Conservation (phyloP, 2,329 filamentous ascomycete genomes). For the Hypoxylon sp. region DNA sequence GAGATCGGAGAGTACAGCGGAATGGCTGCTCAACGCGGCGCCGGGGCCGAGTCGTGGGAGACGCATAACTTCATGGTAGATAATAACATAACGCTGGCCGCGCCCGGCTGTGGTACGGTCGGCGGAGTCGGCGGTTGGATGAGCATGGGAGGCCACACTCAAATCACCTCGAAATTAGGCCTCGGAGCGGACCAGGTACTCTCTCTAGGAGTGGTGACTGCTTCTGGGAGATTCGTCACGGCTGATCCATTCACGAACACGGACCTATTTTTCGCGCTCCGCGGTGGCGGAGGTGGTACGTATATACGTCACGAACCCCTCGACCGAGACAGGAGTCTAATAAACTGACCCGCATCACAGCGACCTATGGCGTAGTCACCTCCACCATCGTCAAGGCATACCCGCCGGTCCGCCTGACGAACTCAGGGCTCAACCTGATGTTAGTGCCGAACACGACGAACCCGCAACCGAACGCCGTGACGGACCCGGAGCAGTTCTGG, state of each 20-base stretch:
- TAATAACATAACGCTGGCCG: conserved; percentile 44
- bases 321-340: neutral
- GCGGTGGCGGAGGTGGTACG: conserved; percentile 58
- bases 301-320: neutral
- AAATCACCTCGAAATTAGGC: conserved; percentile 55
- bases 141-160: conserved; percentile 60
- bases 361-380: conserved; percentile 43
- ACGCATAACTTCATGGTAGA: conserved; percentile 44
- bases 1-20: conserved; percentile 44
- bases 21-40: conserved; percentile 49
- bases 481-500: conserved; percentile 43
- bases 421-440: conserved; percentile 34
- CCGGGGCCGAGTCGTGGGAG: conserved; percentile 49
- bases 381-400: conserved; percentile 45
- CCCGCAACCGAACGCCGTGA: conserved; percentile 17
- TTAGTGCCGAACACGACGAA: conserved; percentile 14
- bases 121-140: conserved; percentile 59
- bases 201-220: conserved; percentile 57
- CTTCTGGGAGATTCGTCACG: conserved; percentile 53
- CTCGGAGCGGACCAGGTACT: conserved; percentile 62
- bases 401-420: conserved; percentile 37
- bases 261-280: conserved; percentile 64
- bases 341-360: conserved; percentile 22
- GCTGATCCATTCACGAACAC: conserved; percentile 55
- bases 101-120: conserved; percentile 46